Evolutionary conservation across 2,329 filamentous ascomycete species (phyloP), one percentile per base, ranked within the genome.

Genomic region (Fusarium keratoplasticum): DNA sequence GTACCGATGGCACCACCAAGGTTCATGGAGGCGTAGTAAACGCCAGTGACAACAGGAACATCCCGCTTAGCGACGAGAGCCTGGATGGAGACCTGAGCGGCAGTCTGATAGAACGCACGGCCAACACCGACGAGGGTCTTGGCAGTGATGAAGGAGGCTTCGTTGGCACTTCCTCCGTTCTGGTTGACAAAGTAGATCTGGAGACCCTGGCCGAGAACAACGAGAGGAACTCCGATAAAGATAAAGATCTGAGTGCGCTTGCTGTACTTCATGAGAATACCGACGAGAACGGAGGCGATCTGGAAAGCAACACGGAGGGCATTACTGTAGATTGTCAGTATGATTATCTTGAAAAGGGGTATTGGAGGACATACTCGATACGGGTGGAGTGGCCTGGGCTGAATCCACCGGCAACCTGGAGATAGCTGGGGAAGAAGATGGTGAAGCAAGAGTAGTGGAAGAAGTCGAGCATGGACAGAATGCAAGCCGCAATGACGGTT

Each of bases 401-500:
- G 22, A 82, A 84, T 7, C 79, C 77, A 1, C 80, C 82, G 16
- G 82, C 82, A 3, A 84, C 82, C 58, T 84, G 82, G 0, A 84
- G 79, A 47, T 83, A 84, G 50, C 83, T 84, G 0, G 82, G 81
- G 55, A 84, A 84, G 71, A 85, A 84, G 2, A 83, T 76, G 1
- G 81, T 81, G 63, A 84, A 85, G 33, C 82, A 74, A 2, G 81
- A 81, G 59, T 85, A 83, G 14, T 83, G 77, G 33, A 82, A 80
- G 22, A 81, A 82, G 52, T 85, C 83, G 2, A 84, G 76, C 29
- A 82, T 78, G 7, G 78, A 81, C 2, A 84, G 66, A 1, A 81
- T 36, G 38, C 83, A 84, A 1, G 83, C 83, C 0, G 81, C 82
- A 13, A 84, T 76, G 9, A 84, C 80, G 3, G 83, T 85, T 14